These are phyloP conservation scores for Botrytis galanthina DNA, from an alignment of 2,329 filamentous ascomycete species.

Conservation along the genomic window DNA sequence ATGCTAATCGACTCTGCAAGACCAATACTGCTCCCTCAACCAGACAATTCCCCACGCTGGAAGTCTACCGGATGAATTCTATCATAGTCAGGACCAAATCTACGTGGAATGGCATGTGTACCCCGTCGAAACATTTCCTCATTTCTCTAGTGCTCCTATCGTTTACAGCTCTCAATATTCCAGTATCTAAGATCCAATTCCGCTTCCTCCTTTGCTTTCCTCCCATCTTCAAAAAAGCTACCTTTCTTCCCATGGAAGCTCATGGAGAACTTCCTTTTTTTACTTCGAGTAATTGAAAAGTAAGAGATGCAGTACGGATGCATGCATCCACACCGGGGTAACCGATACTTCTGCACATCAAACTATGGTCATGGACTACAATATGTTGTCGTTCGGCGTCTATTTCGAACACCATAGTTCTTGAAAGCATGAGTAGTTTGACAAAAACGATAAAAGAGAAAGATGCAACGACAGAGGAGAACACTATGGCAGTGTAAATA, in stretches of 20 bases:
- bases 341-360: fast-evolving
- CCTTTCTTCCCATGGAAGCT: fast-evolving
- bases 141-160: fast-evolving
- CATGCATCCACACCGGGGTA: not conserved
- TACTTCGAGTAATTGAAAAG: fast-evolving
- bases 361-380: fast-evolving
- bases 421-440: not conserved
- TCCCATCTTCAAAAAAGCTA: fast-evolving
- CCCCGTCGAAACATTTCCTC: not conserved
- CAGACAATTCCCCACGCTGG: not conserved
- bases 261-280: fast-evolving
- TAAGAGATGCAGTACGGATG: too few relatives aligned
- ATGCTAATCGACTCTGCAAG: not conserved
- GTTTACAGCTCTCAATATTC: fast-evolving
- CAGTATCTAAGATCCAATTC: fast-evolving
- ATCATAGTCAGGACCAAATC: fast-evolving
- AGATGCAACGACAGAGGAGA: fast-evolving
- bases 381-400: not conserved
- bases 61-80: fast-evolving
- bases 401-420: not conserved
- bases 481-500: not conserved
- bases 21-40: not conserved
- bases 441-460: fast-evolving
- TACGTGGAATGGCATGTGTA: fast-evolving
- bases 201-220: fast-evolving